Conservation (phyloP, 192 early-diverging fungal genomes). For the Backusella westeae region DNA sequence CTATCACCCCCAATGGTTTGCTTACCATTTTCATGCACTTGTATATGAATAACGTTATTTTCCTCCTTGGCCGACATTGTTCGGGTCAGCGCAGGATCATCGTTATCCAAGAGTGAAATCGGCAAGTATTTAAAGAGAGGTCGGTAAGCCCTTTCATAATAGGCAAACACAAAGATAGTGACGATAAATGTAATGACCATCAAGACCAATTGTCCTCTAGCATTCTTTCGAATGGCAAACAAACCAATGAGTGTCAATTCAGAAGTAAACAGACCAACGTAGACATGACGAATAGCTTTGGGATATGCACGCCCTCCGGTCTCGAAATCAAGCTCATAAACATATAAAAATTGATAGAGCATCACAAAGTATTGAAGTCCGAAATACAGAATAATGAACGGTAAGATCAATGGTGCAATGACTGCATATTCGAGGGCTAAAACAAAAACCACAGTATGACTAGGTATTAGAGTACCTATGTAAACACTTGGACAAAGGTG, state of each 20-base stretch:
- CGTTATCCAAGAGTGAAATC: slow-evolving; percentile 23
- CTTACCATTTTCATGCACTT: background rate
- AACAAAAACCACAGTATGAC: slow-evolving; percentile 64
- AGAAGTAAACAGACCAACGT: slow-evolving; percentile 68
- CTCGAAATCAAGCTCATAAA: slow-evolving; percentile 56
- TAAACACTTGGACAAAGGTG: slow-evolving; percentile 45
- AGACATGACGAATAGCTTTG: slow-evolving; percentile 57
- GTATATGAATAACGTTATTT: background rate
- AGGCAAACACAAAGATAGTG: slow-evolving; percentile 22
- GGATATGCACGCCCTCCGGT: slow-evolving; percentile 68
- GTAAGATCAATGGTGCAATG: slow-evolving; percentile 75
- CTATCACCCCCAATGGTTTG: background rate
- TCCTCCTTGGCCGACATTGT: background rate
- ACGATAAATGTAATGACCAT: slow-evolving; percentile 39
- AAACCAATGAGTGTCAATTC: slow-evolving; percentile 74
- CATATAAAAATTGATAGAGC: slow-evolving; percentile 79
- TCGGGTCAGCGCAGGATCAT: background rate
- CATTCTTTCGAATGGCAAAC: slow-evolving; percentile 56
- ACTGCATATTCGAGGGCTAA: slow-evolving; percentile 72
- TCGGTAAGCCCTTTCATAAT: slow-evolving; percentile 39
- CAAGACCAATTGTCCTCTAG: slow-evolving; percentile 40
- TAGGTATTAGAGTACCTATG: slow-evolving; percentile 61
- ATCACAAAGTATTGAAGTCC: slow-evolving; percentile 72
- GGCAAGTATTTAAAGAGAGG: slow-evolving; percentile 45
- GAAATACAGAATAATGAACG: slow-evolving; percentile 77